These are phyloP conservation scores for Niebla homalea DNA, from an alignment of 495 filamentous ascomycete genomes.

Conservation along the genomic window DNA sequence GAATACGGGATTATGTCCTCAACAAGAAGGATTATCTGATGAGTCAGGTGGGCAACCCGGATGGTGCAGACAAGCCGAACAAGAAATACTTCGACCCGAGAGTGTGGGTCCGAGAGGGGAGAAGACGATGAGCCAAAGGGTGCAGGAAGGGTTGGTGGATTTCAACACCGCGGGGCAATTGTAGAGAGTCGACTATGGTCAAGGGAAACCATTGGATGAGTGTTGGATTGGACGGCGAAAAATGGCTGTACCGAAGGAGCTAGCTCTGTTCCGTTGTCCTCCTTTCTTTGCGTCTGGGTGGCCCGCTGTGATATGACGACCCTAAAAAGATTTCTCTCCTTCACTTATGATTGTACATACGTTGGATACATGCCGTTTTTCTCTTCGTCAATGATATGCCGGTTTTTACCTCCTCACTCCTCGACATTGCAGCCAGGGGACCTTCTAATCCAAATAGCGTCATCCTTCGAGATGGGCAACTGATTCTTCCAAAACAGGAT, in stretches of 20 bases:
- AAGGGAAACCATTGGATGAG: background rate
- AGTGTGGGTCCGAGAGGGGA: slow-evolving; percentile 26
- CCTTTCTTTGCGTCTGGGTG: background rate
- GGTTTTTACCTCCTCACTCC: no score
- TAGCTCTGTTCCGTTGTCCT: background rate
- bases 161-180: slow-evolving; percentile 83
- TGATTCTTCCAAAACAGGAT: no score
- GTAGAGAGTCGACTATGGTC: slow-evolving; percentile 35
- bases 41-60: slow-evolving; percentile 82
- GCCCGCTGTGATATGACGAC: no score
- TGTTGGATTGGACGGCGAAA: background rate
- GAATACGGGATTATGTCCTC: slow-evolving; percentile 85
- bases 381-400: no score
- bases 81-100: slow-evolving; percentile 94
- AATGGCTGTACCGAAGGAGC: background rate
- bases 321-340: no score
- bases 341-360: no score
- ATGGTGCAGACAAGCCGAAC: slow-evolving; percentile 92
- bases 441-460: no score
- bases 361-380: no score
- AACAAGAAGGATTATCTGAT: slow-evolving; percentile 91
- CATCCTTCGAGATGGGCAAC: no score
- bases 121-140: slow-evolving; percentile 41
- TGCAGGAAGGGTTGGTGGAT: slow-evolving; percentile 69
- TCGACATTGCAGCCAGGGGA: no score